Evolutionary conservation across 2,329 filamentous ascomycete species (phyloP).

Genomic region (Alternaria infectoria): DNA sequence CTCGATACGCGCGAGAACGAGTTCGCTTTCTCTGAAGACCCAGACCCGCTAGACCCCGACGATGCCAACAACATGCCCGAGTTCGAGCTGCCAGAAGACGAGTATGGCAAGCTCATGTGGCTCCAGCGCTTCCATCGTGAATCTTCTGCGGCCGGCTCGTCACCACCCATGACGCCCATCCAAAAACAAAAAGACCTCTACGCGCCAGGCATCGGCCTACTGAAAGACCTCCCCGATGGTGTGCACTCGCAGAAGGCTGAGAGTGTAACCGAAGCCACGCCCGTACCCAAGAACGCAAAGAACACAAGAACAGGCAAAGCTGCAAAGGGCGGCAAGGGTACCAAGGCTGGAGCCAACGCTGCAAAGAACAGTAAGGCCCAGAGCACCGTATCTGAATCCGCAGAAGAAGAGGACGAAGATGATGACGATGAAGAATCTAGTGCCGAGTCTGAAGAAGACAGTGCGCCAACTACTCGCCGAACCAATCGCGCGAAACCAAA

Average conservation of each 20-base stretch:
- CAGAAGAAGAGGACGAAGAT: slow-evolving; percentile 49
- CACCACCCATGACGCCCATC: slow-evolving; percentile 37
- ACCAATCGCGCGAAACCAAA: slow-evolving; percentile 37
- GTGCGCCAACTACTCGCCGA: slow-evolving; percentile 41
- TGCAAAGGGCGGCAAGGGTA: slow-evolving; percentile 29
- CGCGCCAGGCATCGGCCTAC: slow-evolving; percentile 40
- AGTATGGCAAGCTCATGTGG: slow-evolving; percentile 54
- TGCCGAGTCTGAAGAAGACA: slow-evolving; percentile 39
- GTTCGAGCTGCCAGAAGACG: slow-evolving; percentile 54
- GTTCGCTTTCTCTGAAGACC: slow-evolving; percentile 61
- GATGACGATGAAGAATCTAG: slow-evolving; percentile 41
- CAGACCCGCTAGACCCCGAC: slow-evolving; percentile 56
- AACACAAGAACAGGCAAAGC: slow-evolving; percentile 34
- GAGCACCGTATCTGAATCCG: slow-evolving; percentile 41
- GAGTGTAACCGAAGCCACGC: slow-evolving; percentile 36
- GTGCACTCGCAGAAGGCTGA: slow-evolving; percentile 37
- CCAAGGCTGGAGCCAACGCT: slow-evolving; percentile 28
- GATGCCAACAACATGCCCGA: slow-evolving; percentile 42
- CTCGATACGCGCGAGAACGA: slow-evolving; percentile 82
- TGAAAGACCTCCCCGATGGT: slow-evolving; percentile 39
- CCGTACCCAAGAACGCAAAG: slow-evolving; percentile 39
- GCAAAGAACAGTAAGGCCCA: slow-evolving; percentile 41
- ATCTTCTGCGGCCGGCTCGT: slow-evolving; percentile 34
- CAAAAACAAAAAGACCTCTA: slow-evolving; percentile 43
- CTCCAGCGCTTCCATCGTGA: slow-evolving; percentile 44